Conservation (phyloP, 371 early-diverging fungal species). For the Dinochytrium kinnereticum region DNA sequence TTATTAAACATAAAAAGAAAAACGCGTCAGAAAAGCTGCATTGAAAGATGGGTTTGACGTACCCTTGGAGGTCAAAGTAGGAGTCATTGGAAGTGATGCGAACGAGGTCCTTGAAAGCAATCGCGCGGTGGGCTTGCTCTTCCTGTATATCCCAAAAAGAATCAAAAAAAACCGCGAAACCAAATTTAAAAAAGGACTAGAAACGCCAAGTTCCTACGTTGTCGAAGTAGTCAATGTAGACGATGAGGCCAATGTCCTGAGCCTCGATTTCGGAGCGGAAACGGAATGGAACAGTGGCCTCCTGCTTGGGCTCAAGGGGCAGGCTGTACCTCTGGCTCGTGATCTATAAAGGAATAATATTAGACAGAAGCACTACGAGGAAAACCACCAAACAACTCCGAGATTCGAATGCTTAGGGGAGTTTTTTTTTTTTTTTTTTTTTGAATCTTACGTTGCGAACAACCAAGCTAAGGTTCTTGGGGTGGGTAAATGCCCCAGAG, state of each 20-base stretch:
- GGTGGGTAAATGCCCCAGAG: conserved; percentile 32
- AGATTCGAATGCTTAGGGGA: no score
- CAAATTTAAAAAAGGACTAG: no score
- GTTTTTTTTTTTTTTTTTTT: not conserved
- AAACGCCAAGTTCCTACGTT: conserved; percentile 15
- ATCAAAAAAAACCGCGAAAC: not conserved
- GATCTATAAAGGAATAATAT: conserved; percentile 8
- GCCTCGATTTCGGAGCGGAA: conserved; percentile 40
- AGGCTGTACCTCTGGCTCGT: conserved; percentile 31
- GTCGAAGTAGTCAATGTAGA: conserved; percentile 42
- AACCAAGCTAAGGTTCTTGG: conserved; percentile 26
- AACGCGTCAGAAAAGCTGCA: no score
- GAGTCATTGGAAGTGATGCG: conserved; percentile 25
- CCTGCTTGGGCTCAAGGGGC: conserved; percentile 27
- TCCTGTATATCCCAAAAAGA: conserved; percentile 18
- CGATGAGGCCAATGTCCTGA: conserved; percentile 38
- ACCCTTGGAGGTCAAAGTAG: conserved; percentile 35
- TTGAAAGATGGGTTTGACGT: no score
- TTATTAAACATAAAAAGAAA: no score
- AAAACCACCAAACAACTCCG: no score
- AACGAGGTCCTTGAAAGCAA: conserved; percentile 32
- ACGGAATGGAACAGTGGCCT: conserved; percentile 35
- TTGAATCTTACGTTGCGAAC: conserved; percentile 29
- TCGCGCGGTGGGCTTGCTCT: conserved; percentile 34
- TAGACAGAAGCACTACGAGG: no score